Evolutionary conservation across 352 stramenopile species (phyloP), one percentile per base, ranked within the genome.

Genomic region (Phytophthora parvispora): DNA sequence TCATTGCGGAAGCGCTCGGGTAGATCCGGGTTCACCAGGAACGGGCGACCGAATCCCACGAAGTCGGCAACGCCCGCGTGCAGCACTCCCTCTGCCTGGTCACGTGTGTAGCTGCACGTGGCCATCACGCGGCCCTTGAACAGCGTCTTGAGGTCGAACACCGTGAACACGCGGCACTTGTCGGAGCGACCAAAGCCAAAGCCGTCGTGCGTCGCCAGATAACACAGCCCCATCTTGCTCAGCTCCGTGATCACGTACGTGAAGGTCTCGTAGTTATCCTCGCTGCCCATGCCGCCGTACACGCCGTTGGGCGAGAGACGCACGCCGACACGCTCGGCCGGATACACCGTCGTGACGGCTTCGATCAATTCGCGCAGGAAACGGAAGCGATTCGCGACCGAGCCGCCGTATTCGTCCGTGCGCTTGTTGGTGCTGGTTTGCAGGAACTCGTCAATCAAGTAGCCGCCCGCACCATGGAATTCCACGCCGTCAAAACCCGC

Each of bases 371-470:
- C 84, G 4, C 68, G 68, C 22, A 96, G 61, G 24, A 97, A 83
- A 10, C 83, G 77, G 32, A 74, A 75, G 12, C 92, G 87, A 72
- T 97, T 97, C 61, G 95, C 87, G 3, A 93, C 60, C 27, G 71
- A 91, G 28, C 90, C 90, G 25, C 91, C 91, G 56, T 97, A 97
- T 57, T 80, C 40, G 74, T 97, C 91, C 7, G 80, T 93, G 42
- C 89, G 85, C 45, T 70, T 74, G 77, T 98, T 98, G 15, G 74
- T 74, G n/a, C 50, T 80, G n/a, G 72, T 62, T 58, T 95, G 80
- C 24, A 98, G 67, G 68, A 97, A 97, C 59, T 97, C 77, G 60
- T 98, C 90, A 47, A 98, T 74, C 12, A 98, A 70, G 51, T 98
- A 98, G 12, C 93, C 94, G 43, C 97, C 94, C 2, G 89, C 94